phyloP scores from a whole-genome alignment of 148 eudicot species.

The Pouteria glomerata region DNA sequence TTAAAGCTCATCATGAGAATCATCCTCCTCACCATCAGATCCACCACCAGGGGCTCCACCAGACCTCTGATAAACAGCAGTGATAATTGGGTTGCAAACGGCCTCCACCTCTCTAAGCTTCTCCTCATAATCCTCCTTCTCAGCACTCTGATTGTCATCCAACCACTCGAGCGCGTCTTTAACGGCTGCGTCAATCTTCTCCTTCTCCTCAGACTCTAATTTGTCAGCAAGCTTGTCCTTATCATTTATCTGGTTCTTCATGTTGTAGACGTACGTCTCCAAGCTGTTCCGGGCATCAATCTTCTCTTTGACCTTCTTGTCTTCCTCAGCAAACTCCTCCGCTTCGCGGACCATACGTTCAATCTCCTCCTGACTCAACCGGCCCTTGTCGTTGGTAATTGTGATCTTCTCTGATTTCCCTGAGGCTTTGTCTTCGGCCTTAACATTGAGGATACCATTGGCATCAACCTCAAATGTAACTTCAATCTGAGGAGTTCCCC shows the following conservation, averaged over 20 bases:
- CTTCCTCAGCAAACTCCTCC: constrained; percentile 57
- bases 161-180: constrained; percentile 61
- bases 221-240: constrained; percentile 55
- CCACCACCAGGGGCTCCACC: constrained; percentile 44
- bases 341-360: constrained; percentile 59
- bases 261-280: constrained; percentile 50
- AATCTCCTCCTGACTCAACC: constrained; percentile 53
- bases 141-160: constrained; percentile 54
- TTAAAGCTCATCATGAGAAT: constrained; percentile 42
- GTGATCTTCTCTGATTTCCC: constrained; percentile 50
- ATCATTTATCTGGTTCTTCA: constrained; percentile 51
- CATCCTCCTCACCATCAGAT: constrained; percentile 25
- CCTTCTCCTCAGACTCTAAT: constrained; percentile 51
- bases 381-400: constrained; percentile 57
- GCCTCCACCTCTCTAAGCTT: constrained; percentile 57
- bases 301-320: constrained; percentile 51
- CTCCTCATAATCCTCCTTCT: constrained; percentile 63
- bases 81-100: constrained; percentile 48
- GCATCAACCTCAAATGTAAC: constrained; percentile 81
- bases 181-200: constrained; percentile 45
- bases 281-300: constrained; percentile 48
- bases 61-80: constrained; percentile 39
- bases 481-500: constrained; percentile 79
- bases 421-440: constrained; percentile 55
- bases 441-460: constrained; percentile 56